Conservation (phyloP, 2,329 filamentous ascomycete genomes). For the Claviceps fusiformis region DNA sequence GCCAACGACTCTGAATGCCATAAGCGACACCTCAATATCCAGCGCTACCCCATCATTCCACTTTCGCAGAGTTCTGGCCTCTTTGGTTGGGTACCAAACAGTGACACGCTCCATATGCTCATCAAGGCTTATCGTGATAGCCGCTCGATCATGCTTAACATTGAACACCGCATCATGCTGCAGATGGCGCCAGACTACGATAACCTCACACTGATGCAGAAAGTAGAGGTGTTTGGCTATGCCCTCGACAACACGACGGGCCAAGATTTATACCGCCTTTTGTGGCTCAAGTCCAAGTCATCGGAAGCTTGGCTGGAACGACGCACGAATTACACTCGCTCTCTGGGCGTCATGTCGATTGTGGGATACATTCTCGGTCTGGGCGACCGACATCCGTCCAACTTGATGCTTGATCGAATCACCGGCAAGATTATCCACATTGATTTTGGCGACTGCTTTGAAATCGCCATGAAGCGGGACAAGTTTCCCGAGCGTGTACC, state of each 20-base stretch:
- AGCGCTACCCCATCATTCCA: conserved; percentile 91
- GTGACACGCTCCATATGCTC: conserved; percentile 89
- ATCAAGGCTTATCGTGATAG: conserved; percentile 97
- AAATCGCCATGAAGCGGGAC: conserved; percentile 98
- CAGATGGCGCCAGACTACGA: conserved; percentile 99
- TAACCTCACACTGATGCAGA: conserved; percentile 97
- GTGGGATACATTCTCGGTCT: conserved; percentile 98
- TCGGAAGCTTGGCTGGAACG: conserved; percentile 96
- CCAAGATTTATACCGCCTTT: conserved; percentile 91
- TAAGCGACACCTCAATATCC: conserved; percentile 93
- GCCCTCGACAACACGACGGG: conserved; percentile 98
- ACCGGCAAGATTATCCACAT: conserved; percentile 98
- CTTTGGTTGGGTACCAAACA: conserved; percentile 93
- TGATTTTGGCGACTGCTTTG: conserved; percentile 98
- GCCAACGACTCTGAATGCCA: conserved; percentile 90
- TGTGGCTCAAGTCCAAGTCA: conserved; percentile 98
- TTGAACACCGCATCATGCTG: conserved; percentile 98
- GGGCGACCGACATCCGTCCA: conserved; percentile 92
- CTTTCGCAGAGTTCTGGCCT: conserved; percentile 93
- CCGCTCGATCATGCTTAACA: conserved; percentile 93
- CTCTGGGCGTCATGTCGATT: conserved; percentile 99
- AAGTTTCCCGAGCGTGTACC: conserved; percentile 97
- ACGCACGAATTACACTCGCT: conserved; percentile 96
- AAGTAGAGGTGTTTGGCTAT: conserved; percentile 98
- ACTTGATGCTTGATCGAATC: conserved; percentile 90